These are phyloP conservation scores for Diaporthe humulicola DNA, from an alignment of 2,329 filamentous ascomycete species.

Conservation along the genomic window DNA sequence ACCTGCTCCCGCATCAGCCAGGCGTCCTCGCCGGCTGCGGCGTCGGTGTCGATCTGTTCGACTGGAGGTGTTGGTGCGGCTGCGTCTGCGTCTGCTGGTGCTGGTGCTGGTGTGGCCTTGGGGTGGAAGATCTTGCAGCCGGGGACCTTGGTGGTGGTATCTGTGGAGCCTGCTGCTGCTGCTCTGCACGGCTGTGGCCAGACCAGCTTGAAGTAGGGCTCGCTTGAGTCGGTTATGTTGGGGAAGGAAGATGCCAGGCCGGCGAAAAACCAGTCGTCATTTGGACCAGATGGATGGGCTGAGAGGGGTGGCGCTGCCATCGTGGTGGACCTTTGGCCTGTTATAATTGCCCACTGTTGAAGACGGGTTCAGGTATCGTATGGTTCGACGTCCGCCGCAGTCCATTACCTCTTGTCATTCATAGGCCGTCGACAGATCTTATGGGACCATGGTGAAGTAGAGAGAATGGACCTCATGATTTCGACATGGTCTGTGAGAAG, in stretches of 20 bases:
- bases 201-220: constrained; percentile 38
- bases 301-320: constrained; percentile 10
- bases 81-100: neutral
- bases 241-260: constrained; percentile 38
- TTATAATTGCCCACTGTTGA: neutral
- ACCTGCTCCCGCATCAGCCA: constrained; percentile 38
- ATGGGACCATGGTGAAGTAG: neutral
- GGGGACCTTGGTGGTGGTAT: neutral
- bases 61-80: neutral
- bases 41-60: constrained; percentile 31
- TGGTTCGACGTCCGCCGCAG: too few species aligned
- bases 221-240: constrained; percentile 35
- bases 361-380: neutral
- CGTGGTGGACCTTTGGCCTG: neutral
- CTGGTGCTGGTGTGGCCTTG: neutral
- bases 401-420: neutral
- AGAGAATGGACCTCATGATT: too few species aligned
- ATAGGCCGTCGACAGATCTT: neutral
- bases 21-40: constrained; percentile 35
- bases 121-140: constrained; percentile 38
- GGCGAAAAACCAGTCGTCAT: constrained; percentile 35
- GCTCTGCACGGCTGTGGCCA: constrained; percentile 33
- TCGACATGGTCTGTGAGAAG: neutral
- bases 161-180: neutral
- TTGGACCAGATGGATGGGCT: neutral